Evolutionary conservation across 306 rosid genomes (phyloP).

Genomic region (Cucurbita pepo): DNA sequence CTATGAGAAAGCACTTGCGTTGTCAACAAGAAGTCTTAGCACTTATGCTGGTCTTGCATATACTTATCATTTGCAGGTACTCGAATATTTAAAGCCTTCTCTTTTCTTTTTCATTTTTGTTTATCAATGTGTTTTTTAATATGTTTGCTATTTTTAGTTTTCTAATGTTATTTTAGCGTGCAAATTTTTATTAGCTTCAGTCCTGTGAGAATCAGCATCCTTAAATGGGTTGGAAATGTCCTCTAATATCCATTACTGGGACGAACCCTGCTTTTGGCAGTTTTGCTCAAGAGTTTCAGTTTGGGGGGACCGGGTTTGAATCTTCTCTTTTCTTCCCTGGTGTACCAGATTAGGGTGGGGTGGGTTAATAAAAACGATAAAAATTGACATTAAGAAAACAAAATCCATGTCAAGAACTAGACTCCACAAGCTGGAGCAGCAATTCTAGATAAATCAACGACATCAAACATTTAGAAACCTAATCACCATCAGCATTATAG

Average conservation of each 20-base stretch:
- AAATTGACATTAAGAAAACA: too few relatives aligned
- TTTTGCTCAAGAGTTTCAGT: background rate
- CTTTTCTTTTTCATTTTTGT: background rate
- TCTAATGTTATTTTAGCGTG: background rate
- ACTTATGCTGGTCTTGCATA: slow-evolving; percentile 96
- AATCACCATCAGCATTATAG: slow-evolving; percentile 3
- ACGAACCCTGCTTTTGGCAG: background rate
- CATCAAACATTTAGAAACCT: background rate
- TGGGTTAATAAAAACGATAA: too few relatives aligned
- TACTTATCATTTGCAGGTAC: slow-evolving; percentile 83
- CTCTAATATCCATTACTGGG: background rate
- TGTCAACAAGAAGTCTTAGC: slow-evolving; percentile 74
- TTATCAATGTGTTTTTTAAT: background rate
- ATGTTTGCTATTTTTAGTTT: background rate
- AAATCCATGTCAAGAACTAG: too few relatives aligned
- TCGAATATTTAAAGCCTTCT: background rate
- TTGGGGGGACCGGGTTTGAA: background rate
- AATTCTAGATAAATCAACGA: too few relatives aligned
- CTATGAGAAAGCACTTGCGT: slow-evolving; percentile 84
- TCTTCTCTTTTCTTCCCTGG: background rate
- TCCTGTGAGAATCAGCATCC: background rate
- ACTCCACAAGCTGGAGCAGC: too few relatives aligned
- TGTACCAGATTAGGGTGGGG: background rate
- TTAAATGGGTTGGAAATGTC: background rate
- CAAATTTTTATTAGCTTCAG: background rate